Conservation (phyloP, 176 grass and related monocot genomes). For the Carex parvula region DNA sequence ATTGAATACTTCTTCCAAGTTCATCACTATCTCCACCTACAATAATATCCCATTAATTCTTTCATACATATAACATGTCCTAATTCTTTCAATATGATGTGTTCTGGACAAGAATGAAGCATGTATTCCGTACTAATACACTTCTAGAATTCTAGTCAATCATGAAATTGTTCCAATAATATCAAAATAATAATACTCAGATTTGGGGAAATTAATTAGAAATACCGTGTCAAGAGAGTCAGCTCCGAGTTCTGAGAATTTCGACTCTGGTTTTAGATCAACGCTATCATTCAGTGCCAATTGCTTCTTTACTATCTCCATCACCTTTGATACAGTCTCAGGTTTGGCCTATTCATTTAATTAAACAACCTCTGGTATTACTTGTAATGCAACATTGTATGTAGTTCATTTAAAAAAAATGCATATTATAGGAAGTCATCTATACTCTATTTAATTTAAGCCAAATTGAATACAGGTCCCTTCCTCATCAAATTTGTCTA, state of each 20-base stretch:
- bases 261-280: constrained; percentile 47
- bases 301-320: constrained; percentile 68
- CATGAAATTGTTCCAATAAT: neutral
- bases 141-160: neutral
- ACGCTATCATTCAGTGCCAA: constrained; percentile 49
- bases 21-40: constrained; percentile 89
- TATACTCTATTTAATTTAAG: no score
- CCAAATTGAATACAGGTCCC: no score
- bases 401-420: no score
- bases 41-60: neutral
- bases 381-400: neutral
- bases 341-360: constrained; percentile 46
- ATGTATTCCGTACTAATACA: neutral
- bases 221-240: constrained; percentile 83
- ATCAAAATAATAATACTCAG: no score
- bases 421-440: no score
- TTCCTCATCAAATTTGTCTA: no score
- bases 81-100: neutral
- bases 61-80: neutral
- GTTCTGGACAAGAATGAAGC: neutral
- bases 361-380: neutral
- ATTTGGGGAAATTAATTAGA: neutral
- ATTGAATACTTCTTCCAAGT: constrained; percentile 66
- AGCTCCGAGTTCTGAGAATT: constrained; percentile 56
- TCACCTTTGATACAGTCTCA: constrained; percentile 71